phyloP scores from a whole-genome alignment of 2,329 filamentous ascomycete genomes.

The Claviceps maximensis region DNA sequence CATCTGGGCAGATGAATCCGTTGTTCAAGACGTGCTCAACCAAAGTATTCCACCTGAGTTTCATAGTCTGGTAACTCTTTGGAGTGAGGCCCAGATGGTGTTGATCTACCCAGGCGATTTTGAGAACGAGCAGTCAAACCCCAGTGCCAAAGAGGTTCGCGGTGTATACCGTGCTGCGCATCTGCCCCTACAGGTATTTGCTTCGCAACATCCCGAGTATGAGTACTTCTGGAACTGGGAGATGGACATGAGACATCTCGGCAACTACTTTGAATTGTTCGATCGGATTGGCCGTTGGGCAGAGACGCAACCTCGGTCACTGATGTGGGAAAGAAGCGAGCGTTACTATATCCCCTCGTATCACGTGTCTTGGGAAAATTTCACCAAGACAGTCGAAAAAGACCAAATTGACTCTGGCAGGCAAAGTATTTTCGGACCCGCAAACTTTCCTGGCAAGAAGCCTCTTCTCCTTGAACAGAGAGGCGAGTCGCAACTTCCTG shows the following conservation, averaged over 20 bases:
- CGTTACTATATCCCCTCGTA: constrained; percentile 63
- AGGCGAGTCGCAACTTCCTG: constrained; percentile 39
- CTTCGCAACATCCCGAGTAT: constrained; percentile 49
- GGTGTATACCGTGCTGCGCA: constrained; percentile 57
- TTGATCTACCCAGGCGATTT: constrained; percentile 61
- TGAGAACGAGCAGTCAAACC: constrained; percentile 52
- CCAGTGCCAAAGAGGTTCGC: constrained; percentile 44
- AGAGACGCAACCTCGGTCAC: constrained; percentile 51
- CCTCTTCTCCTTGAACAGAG: constrained; percentile 37
- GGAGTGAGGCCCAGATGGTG: constrained; percentile 76
- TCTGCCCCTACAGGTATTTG: constrained; percentile 51
- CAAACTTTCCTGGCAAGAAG: constrained; percentile 33
- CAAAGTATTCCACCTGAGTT: constrained; percentile 59
- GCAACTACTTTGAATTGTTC: constrained; percentile 61
- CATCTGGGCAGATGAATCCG: constrained; percentile 68
- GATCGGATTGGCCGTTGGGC: constrained; percentile 54
- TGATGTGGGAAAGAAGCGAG: constrained; percentile 65
- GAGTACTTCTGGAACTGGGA: constrained; percentile 60
- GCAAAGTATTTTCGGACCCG: constrained; percentile 57
- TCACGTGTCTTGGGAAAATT: constrained; percentile 61
- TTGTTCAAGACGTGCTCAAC: constrained; percentile 58
- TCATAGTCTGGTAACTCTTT: constrained; percentile 65
- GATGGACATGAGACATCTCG: constrained; percentile 53
- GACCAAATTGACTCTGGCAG: constrained; percentile 41
- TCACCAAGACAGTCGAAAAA: constrained; percentile 48